Base-by-base conservation (phyloP, 495 filamentous ascomycete genomes). In the Aspergillus nanangensis region DNA sequence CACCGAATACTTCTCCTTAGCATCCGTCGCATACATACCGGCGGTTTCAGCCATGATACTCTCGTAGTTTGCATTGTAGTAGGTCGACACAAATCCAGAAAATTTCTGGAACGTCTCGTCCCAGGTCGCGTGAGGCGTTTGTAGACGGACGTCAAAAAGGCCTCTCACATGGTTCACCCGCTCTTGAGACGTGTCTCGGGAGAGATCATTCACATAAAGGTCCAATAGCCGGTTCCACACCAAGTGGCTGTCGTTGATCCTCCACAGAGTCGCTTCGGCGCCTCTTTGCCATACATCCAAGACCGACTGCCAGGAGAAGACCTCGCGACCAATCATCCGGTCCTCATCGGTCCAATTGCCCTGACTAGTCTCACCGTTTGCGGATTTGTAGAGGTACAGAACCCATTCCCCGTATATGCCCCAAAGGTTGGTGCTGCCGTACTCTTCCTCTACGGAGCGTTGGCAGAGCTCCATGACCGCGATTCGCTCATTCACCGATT, bases 391-490 rank as follows among this genome's bases (percentile, higher is more conserved):
- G 7, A 95, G 78, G 15, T 82, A 82, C 56, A 86, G 79, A 48
- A 95, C 78, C 74, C 84, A 96, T 53, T 95, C 84, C 48, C 86
- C 91, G 65, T 95, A 96, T 15, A 84, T 77, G 45, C 82, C 73
- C 92, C 94, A 98, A 13, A 98, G 74, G 58, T 83, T 88, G 25
- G 85, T 77, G 55, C 92, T 96, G 44, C 78, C 82, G 34, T 84
- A 81, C 58, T 97, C 92, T 50, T 92, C 89, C 45, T 78, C 70
- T 23, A 93, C 81, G 17, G 90, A 91, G 49, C 80, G 83, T 35
- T 82, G 77, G 62, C 83, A 96, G 17, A 90, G 70, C 62, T 96
- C 90, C 63, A 95, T 79, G n/a, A 96, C 81, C 41, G 76, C 75
- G 47, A 88, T 75, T 44, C 85, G 74, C 51, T 86, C 83, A 29